Base-by-base conservation (phyloP, 2,329 filamentous ascomycete species). In the Pseudogymnoascus destructans region DNA sequence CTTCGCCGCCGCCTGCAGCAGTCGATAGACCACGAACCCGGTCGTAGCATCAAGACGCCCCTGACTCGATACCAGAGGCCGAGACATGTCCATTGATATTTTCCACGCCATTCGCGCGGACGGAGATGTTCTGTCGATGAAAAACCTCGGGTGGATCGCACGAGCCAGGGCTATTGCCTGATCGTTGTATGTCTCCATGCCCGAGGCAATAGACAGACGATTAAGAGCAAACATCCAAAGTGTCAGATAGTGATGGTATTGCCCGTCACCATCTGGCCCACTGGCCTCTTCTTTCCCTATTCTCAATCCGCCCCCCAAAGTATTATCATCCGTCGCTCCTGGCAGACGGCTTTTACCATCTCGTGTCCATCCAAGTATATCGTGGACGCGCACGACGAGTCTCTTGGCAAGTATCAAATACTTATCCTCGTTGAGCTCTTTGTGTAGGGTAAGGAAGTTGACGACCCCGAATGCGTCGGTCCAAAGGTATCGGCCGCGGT, bases 211-310 rank as follows among this genome's bases (percentile, higher is more conserved):
- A 0, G 76, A 71, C 38, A 81, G 69, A 1, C 80, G 71, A 64
- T 80, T 81, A 3, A 83, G 71, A 1, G 79, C 79, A 65, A 81
- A 82, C 79, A 82, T 81, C 80, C 80, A 84, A 4, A 82, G 64
- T 0, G 79, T 82, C 17, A 82, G 70, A 62, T 82, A 82, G 63
- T 82, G 80, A 62, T 81, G 78, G 60, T 83, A 82, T 65, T 83
- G 80, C 2, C 80, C 79, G 65, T 83, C 80, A 6, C 74, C 72
- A 57, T 82, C 79, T 1, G 70, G 65, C 0, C 79, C 79, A 0
- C 61, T 58, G 10, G 71, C 77, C 2, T 75, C 70, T 10, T 72
- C 61, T 65, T 82, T 83, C 23, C 80, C 80, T 60, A 82, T 82
- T 0, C 80, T 72, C 35, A 84, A 66, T 0, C 80, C 80, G 2